Evolutionary conservation across 2,329 filamentous ascomycete species (phyloP).

Genomic region (Geosmithia flava): DNA sequence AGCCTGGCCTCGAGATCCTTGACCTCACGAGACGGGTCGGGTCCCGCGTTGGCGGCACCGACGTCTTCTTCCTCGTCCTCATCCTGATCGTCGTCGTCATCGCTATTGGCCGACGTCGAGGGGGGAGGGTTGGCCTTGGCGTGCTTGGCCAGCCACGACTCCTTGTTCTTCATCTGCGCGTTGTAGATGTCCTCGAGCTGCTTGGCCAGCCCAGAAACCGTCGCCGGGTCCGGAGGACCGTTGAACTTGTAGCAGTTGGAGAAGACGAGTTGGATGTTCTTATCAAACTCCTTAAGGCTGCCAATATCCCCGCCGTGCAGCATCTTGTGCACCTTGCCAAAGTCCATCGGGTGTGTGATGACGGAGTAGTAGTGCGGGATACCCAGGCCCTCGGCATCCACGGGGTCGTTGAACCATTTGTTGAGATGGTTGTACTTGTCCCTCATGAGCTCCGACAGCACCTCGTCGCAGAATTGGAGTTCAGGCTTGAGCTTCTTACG

Average conservation of each 20-base stretch:
- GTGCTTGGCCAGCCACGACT: slow-evolving; percentile 68
- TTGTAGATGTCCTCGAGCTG: slow-evolving; percentile 66
- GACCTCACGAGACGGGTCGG: slow-evolving; percentile 27
- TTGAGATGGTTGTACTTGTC: slow-evolving; percentile 57
- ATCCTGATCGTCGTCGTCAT: slow-evolving; percentile 60
- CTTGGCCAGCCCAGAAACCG: slow-evolving; percentile 63
- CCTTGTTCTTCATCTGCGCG: slow-evolving; percentile 63
- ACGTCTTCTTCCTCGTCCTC: slow-evolving; percentile 51
- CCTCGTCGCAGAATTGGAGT: slow-evolving; percentile 77
- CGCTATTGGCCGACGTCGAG: slow-evolving; percentile 50
- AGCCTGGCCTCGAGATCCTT: slow-evolving; percentile 39
- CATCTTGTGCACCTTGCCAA: slow-evolving; percentile 69
- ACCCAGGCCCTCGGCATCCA: slow-evolving; percentile 86
- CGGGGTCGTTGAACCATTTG: slow-evolving; percentile 66
- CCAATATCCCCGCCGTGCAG: slow-evolving; percentile 68
- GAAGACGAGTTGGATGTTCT: slow-evolving; percentile 72
- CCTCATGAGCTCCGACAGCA: slow-evolving; percentile 67
- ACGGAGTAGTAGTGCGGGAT: slow-evolving; percentile 89
- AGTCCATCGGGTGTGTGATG: slow-evolving; percentile 95
- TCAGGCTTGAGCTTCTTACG: slow-evolving; percentile 85
- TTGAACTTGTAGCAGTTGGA: slow-evolving; percentile 92
- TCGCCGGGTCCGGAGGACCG: slow-evolving; percentile 38
- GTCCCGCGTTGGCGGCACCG: slow-evolving; percentile 19
- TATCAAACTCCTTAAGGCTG: slow-evolving; percentile 74
- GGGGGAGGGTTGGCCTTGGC: slow-evolving; percentile 42